These are phyloP conservation scores for Phytophthora palmivora DNA, from an alignment of 352 stramenopile genomes.

Conservation along the genomic window DNA sequence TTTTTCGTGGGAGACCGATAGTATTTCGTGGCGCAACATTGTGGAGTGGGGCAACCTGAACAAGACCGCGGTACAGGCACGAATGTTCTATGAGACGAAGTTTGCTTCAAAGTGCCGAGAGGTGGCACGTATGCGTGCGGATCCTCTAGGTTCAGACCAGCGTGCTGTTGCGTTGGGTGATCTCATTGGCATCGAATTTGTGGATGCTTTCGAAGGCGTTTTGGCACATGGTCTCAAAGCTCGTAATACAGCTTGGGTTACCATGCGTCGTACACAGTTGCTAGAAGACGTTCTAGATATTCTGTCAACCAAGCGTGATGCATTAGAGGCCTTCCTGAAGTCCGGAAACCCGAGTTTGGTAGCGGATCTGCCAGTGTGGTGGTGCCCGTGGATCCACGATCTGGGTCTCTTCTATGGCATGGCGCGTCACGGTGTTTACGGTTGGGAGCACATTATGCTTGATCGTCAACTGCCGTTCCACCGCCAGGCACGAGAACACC, in stretches of 20 bases:
- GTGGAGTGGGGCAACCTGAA: slow-evolving; percentile 85
- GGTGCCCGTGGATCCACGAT: slow-evolving; percentile 91
- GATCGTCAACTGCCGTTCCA: slow-evolving; percentile 83
- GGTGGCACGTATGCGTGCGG: slow-evolving; percentile 81
- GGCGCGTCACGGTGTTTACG: slow-evolving; percentile 76
- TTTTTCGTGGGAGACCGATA: slow-evolving; percentile 84
- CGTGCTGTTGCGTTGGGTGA: slow-evolving; percentile 74
- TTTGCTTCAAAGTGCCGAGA: slow-evolving; percentile 80
- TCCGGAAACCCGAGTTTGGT: slow-evolving; percentile 70
- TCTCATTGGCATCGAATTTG: slow-evolving; percentile 87
- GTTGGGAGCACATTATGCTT: slow-evolving; percentile 73
- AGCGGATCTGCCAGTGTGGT: slow-evolving; percentile 87
- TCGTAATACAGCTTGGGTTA: slow-evolving; percentile 84
- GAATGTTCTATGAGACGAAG: slow-evolving; percentile 75
- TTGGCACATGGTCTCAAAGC: slow-evolving; percentile 86
- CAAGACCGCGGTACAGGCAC: slow-evolving; percentile 72
- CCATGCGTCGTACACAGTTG: slow-evolving; percentile 78
- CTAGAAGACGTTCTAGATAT: slow-evolving; percentile 76
- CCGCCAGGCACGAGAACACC: slow-evolving; percentile 63
- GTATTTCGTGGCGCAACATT: slow-evolving; percentile 85
- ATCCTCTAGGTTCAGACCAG: slow-evolving; percentile 80
- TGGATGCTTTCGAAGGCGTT: slow-evolving; percentile 86
- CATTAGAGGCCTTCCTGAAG: slow-evolving; percentile 59
- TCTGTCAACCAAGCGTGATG: slow-evolving; percentile 44
- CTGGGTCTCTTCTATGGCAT: slow-evolving; percentile 82